These are phyloP conservation scores for Crotalaria pallida DNA, from an alignment of 306 rosid species.

Conservation along the genomic window DNA sequence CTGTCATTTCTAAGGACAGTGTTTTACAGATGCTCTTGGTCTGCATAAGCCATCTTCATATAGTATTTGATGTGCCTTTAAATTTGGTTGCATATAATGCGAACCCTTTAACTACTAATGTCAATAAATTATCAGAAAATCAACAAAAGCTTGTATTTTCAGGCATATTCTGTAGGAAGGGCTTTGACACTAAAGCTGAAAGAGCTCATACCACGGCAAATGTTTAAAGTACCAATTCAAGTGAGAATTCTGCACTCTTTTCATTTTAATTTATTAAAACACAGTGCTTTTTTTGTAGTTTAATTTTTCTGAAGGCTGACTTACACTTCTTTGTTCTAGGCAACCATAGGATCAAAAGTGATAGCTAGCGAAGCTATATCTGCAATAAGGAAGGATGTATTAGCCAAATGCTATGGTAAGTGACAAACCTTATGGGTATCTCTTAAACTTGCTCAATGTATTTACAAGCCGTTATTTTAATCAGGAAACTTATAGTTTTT, in stretches of 20 bases:
- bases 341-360: constrained; percentile 83
- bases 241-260: constrained; percentile 34
- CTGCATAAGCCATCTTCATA: neutral
- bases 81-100: constrained; percentile 1
- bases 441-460: neutral
- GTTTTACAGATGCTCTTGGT: neutral
- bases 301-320: constrained; percentile 6
- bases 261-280: neutral
- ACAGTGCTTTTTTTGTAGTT: neutral
- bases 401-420: constrained; percentile 90
- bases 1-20: neutral
- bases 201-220: constrained; percentile 95
- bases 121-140: constrained; percentile 15
- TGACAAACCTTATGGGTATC: neutral
- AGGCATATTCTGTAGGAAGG: constrained; percentile 93
- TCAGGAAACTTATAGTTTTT: neutral
- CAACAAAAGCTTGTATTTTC: constrained; percentile 26
- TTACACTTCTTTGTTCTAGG: constrained; percentile 40
- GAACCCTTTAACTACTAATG: neutral
- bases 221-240: constrained; percentile 96
- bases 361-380: constrained; percentile 90
- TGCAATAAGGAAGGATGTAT: constrained; percentile 89
- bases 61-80: neutral
- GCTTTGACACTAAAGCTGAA: constrained; percentile 89
- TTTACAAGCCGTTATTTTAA: neutral